Conservation (phyloP, 2,329 filamentous ascomycete species). For the Aspergillus vadensis region DNA sequence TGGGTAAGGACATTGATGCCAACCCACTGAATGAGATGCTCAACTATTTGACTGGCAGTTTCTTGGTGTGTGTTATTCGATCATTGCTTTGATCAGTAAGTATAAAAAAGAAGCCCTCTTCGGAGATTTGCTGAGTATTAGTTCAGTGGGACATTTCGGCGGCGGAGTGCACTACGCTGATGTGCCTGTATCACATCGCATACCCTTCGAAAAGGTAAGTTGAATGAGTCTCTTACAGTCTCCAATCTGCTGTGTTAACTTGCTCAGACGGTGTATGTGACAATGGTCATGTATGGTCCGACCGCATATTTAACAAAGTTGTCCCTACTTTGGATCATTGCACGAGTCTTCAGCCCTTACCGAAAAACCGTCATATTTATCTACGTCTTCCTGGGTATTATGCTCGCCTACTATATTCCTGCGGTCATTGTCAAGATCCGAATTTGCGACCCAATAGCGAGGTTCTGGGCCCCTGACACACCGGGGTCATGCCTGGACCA, state of each 20-base stretch:
- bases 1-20: slow-evolving; percentile 15
- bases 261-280: slow-evolving; percentile 44
- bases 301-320: slow-evolving; percentile 49
- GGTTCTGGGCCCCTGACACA: slow-evolving; percentile 41
- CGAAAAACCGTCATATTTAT: slow-evolving; percentile 44
- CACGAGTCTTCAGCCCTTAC: slow-evolving; percentile 47
- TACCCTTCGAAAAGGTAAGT: slow-evolving; percentile 41
- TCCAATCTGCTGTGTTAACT: neutral
- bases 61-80: slow-evolving; percentile 27
- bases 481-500: slow-evolving; percentile 31
- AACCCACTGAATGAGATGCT: neutral
- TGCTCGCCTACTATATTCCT: slow-evolving; percentile 46
- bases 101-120: neutral
- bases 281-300: slow-evolving; percentile 50
- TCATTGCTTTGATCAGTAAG: slow-evolving; percentile 29
- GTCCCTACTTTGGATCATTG: slow-evolving; percentile 49
- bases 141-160: slow-evolving; percentile 36
- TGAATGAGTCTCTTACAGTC: neutral
- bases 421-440: slow-evolving; percentile 48
- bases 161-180: slow-evolving; percentile 42
- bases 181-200: slow-evolving; percentile 31
- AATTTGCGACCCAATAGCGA: slow-evolving; percentile 45
- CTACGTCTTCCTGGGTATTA: slow-evolving; percentile 41
- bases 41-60: slow-evolving; percentile 9
- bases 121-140: slow-evolving; percentile 13